phyloP scores from a whole-genome alignment of 176 grass and related monocot species.

The Ananas comosus region DNA sequence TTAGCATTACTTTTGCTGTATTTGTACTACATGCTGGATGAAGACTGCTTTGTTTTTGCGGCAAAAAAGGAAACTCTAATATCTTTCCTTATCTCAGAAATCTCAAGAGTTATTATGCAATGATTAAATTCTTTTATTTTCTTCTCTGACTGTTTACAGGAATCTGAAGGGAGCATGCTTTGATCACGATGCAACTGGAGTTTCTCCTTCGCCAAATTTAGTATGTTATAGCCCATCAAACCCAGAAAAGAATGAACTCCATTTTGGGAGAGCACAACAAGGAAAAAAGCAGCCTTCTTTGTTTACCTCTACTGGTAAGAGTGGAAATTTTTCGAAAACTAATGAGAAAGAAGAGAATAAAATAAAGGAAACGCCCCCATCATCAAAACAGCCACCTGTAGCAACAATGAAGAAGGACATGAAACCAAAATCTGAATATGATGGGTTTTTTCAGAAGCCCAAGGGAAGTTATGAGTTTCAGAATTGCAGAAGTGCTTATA shows the following conservation, averaged over 20 bases:
- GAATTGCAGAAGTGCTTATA: not conserved
- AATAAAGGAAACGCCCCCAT: not conserved
- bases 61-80: not conserved
- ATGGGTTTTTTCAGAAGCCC: not conserved
- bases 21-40: not conserved
- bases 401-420: not conserved
- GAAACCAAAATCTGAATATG: not conserved
- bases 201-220: not conserved
- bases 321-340: not conserved
- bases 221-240: not conserved
- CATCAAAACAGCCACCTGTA: constrained; percentile 2
- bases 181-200: not conserved
- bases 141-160: not conserved
- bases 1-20: too few species aligned
- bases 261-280: not conserved
- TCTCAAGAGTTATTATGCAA: not conserved
- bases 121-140: not conserved
- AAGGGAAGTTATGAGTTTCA: not conserved
- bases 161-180: not conserved
- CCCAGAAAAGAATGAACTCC: not conserved
- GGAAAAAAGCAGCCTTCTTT: not conserved
- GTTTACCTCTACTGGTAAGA: not conserved
- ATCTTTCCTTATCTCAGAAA: not conserved
- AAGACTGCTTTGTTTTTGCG: not conserved
- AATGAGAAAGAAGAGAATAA: not conserved